Conservation (phyloP, 257 asterid genomes). For the Solanum tarapatanum region DNA sequence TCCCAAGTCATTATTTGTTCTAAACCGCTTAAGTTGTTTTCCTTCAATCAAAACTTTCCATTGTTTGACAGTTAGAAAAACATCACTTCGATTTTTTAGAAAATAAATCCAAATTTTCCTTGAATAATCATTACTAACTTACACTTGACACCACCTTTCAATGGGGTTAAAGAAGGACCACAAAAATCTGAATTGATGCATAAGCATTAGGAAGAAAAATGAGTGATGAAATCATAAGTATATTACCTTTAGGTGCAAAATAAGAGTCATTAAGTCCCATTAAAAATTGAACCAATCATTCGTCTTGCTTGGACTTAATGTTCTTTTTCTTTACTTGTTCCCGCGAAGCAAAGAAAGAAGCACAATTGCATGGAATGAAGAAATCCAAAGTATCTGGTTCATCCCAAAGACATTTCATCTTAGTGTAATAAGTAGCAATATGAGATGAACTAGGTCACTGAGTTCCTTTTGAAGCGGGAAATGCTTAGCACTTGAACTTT, state of each 20-base stretch:
- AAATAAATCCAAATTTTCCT: not conserved
- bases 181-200: not conserved
- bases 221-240: not conserved
- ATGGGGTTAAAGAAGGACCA: not conserved
- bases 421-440: not conserved
- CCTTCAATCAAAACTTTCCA: not conserved
- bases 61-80: not conserved
- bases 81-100: not conserved
- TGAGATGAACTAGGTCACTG: not conserved
- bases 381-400: not conserved
- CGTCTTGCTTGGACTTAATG: not conserved
- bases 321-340: not conserved
- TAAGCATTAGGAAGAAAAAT: too few relatives aligned
- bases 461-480: not conserved
- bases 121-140: not conserved
- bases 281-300: not conserved
- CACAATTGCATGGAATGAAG: not conserved
- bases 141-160: not conserved
- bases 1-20: not conserved
- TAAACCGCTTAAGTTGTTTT: not conserved
- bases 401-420: not conserved
- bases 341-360: not conserved
- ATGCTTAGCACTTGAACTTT: not conserved
- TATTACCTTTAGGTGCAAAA: not conserved
- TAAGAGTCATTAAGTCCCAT: not conserved